Percentiles rank a stretch among this genome's conserved stretches.
Evolutionary conservation across 495 filamentous ascomycete genomes (phyloP).

Genomic region (Venustampulla echinocandica): DNA sequence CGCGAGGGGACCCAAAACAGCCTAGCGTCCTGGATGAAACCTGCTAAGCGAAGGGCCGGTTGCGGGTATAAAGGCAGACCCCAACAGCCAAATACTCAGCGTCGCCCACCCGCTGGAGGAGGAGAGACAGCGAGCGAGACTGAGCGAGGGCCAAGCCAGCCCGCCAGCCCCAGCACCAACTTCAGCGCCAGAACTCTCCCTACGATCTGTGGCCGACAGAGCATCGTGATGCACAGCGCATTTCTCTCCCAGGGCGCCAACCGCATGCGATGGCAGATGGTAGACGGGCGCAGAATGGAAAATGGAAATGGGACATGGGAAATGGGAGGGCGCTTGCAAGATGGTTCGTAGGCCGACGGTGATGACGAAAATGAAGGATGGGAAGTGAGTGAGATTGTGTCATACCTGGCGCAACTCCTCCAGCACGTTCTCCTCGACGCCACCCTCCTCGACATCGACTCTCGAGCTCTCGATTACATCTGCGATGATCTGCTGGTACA

Average conservation of each 20-base stretch:
- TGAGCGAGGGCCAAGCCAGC: too few species aligned
- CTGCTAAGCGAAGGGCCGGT: conserved; percentile 18
- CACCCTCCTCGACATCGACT: conserved; percentile 94
- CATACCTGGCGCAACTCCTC: conserved; percentile 77
- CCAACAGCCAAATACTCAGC: conserved; percentile 48
- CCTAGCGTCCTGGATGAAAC: conserved; percentile 15
- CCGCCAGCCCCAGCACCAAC: too few species aligned
- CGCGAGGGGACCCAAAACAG: conserved; percentile 10
- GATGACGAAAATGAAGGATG: too few species aligned
- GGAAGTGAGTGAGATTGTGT: too few species aligned
- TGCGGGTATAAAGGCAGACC: conserved; percentile 41
- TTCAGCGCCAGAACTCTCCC: too few species aligned
- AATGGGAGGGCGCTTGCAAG: not conserved
- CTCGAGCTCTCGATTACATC: conserved; percentile 82
- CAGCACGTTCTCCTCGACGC: conserved; percentile 77
- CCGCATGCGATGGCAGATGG: not conserved
- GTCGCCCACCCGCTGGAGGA: conserved; percentile 32
- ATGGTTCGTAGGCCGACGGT: too few species aligned
- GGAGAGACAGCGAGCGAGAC: too few species aligned
- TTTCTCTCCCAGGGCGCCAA: too few species aligned
- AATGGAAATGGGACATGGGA: conserved; percentile 1
- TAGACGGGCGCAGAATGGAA: not conserved
- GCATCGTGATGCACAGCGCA: too few species aligned
- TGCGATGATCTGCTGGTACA: conserved; percentile 85
- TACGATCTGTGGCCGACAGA: too few species aligned